Evolutionary conservation across 345 rosid species (phyloP).

Genomic region (Linum trigynum): DNA sequence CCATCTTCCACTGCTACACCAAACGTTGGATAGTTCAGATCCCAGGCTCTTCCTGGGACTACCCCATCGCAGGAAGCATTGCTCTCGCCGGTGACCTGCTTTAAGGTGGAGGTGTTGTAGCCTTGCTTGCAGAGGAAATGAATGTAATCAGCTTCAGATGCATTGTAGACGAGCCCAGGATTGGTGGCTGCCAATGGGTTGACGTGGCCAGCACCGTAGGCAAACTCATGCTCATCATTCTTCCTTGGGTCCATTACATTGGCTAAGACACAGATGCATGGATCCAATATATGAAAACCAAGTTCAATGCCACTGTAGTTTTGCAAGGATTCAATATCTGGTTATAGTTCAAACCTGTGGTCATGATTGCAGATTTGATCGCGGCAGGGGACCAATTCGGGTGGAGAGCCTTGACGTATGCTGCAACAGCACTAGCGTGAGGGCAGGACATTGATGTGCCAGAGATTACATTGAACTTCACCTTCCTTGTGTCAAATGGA

Average conservation of each 20-base stretch:
- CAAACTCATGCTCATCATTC: slow-evolving; percentile 27
- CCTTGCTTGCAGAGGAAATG: slow-evolving; percentile 44
- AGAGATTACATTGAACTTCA: slow-evolving; percentile 18
- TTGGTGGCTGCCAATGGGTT: slow-evolving; percentile 26
- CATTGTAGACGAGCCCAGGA: slow-evolving; percentile 35
- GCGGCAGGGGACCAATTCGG: slow-evolving; percentile 9
- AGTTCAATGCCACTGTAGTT: background rate
- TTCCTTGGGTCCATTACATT: slow-evolving; percentile 24
- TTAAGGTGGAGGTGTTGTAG: slow-evolving; percentile 21
- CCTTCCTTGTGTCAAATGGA: slow-evolving; percentile 15
- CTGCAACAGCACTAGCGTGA: slow-evolving; percentile 17
- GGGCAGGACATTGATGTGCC: slow-evolving; percentile 47
- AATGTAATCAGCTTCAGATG: slow-evolving; percentile 26
- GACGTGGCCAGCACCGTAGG: slow-evolving; percentile 33
- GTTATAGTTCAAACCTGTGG: background rate
- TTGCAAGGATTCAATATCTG: background rate
- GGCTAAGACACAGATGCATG: background rate
- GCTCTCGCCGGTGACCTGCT: slow-evolving; percentile 25
- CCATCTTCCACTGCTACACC: slow-evolving; percentile 29
- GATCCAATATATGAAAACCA: background rate
- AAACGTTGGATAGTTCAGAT: slow-evolving; percentile 40
- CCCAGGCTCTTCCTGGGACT: slow-evolving; percentile 29
- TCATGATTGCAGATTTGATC: slow-evolving; percentile 8
- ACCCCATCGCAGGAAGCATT: slow-evolving; percentile 19
- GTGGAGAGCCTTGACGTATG: slow-evolving; percentile 6